Percentiles rank a stretch among this genome's conserved stretches.
Conservation (phyloP, 2,329 filamentous ascomycete species). For the Colletotrichum magnum region DNA sequence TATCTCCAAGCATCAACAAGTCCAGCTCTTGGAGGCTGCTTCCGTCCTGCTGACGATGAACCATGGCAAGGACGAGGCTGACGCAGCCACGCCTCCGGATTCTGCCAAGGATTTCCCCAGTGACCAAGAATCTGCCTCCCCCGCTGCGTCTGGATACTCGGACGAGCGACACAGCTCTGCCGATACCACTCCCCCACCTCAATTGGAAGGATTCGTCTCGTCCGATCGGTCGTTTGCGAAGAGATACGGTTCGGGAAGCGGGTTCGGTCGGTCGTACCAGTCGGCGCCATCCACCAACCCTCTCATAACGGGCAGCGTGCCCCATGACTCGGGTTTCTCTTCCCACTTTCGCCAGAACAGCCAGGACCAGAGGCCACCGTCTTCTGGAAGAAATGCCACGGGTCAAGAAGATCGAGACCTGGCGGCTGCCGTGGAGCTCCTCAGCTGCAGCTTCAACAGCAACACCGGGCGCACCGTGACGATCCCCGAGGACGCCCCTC, state of each 20-base stretch:
- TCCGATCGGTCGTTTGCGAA: conserved; percentile 67
- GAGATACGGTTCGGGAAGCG: conserved; percentile 70
- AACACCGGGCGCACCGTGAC: conserved; percentile 72
- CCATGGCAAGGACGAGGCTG: conserved; percentile 55
- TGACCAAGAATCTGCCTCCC: conserved; percentile 84
- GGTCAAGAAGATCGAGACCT: conserved; percentile 90
- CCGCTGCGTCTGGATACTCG: conserved; percentile 84
- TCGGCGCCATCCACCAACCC: conserved; percentile 73
- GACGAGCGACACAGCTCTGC: conserved; percentile 86
- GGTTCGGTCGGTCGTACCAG: conserved; percentile 85
- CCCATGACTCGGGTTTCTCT: conserved; percentile 62
- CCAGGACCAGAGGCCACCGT: conserved; percentile 78
- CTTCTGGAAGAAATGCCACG: conserved; percentile 81
- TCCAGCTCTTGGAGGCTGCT: conserved; percentile 95
- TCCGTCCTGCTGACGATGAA: conserved; percentile 97
- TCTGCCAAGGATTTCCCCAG: conserved; percentile 79
- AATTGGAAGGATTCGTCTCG: conserved; percentile 73
- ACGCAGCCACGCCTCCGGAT: conserved; percentile 74
- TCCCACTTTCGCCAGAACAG: conserved; percentile 80
- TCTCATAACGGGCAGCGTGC: conserved; percentile 63
- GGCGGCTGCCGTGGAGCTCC: conserved; percentile 89
- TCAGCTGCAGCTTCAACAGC: conserved; percentile 93
- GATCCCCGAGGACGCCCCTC: conserved; percentile 81
- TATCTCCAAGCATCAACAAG: conserved; percentile 99
- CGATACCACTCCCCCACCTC: conserved; percentile 92